phyloP scores from a whole-genome alignment of 1,284 basidiomycete species.

The Chondrostereum purpureum region DNA sequence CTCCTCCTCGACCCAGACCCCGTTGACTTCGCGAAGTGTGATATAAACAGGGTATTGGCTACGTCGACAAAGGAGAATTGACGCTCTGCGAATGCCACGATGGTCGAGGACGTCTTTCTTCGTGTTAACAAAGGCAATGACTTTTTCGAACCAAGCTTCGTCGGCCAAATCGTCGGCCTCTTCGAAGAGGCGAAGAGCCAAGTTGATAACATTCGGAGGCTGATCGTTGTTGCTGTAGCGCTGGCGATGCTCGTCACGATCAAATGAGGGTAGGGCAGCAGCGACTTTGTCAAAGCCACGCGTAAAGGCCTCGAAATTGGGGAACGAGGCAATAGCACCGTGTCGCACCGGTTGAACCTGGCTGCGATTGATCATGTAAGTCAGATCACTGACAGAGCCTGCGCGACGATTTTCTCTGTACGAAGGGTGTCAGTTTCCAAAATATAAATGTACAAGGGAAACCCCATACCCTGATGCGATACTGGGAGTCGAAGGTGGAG shows the following conservation, averaged over 20 bases:
- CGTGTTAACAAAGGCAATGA: constrained; percentile 72
- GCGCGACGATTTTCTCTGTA: constrained; percentile 46
- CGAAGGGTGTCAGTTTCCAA: not conserved
- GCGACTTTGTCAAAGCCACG: constrained; percentile 72
- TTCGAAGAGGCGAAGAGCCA: constrained; percentile 83
- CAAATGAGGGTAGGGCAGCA: constrained; percentile 66
- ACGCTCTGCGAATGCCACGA: constrained; percentile 87
- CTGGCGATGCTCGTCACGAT: constrained; percentile 61
- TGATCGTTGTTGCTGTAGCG: constrained; percentile 70
- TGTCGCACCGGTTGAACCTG: constrained; percentile 83
- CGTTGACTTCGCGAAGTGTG: constrained; percentile 76
- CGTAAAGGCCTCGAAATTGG: constrained; percentile 64
- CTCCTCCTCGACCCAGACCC: constrained; percentile 88
- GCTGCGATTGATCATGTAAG: constrained; percentile 79
- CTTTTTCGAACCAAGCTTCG: constrained; percentile 70
- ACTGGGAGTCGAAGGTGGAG: constrained; percentile 80
- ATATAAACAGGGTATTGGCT: constrained; percentile 94
- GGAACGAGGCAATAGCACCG: constrained; percentile 88
- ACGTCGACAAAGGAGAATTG: constrained; percentile 87
- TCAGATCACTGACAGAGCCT: constrained; percentile 90
- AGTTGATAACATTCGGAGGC: constrained; percentile 88
- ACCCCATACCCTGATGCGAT: constrained; percentile 57
- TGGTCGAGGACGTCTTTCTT: constrained; percentile 56
- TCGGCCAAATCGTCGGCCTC: constrained; percentile 74
- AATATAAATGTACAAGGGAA: constrained; percentile 4